Conservation (phyloP, 305 asterid genomes). For the Fraxinus sp. region DNA sequence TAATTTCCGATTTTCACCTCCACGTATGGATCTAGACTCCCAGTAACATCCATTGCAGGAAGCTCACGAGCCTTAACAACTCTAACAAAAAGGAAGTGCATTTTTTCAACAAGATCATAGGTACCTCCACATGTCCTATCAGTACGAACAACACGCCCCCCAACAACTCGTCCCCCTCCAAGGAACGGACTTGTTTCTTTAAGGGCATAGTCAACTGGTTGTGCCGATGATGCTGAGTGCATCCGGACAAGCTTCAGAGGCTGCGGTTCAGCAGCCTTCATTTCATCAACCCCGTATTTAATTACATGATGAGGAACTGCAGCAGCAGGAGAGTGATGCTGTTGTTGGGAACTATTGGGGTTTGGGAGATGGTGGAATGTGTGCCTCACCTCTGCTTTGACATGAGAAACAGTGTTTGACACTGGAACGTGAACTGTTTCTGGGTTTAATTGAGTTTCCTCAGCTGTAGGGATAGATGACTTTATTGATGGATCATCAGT, state of each 20-base stretch:
- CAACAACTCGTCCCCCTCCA: conserved; percentile 73
- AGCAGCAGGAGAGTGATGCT: conserved; percentile 36
- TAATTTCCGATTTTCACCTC: conserved; percentile 73
- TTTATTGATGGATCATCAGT: conserved; percentile 69
- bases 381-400: conserved; percentile 49
- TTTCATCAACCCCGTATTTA: conserved; percentile 53
- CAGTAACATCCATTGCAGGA: conserved; percentile 76
- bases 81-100: conserved; percentile 73
- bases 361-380: conserved; percentile 70
- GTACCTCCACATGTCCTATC: conserved; percentile 49
- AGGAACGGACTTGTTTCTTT: conserved; percentile 81
- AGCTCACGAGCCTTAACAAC: conserved; percentile 87
- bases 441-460: conserved; percentile 30
- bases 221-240: conserved; percentile 60
- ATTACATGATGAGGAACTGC: conserved; percentile 40
- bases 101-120: conserved; percentile 76
- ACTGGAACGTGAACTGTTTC: conserved; percentile 31
- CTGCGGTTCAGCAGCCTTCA: conserved; percentile 62
- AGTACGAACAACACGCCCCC: conserved; percentile 66
- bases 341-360: conserved; percentile 38
- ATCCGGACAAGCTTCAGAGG: conserved; percentile 66
- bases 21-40: conserved; percentile 74
- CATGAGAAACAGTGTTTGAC: conserved; percentile 23
- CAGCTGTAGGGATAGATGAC: conserved; percentile 49
- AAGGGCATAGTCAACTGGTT: conserved; percentile 64